Evolutionary conservation across 2,329 filamentous ascomycete genomes (phyloP).

Genomic region (Alternaria sp.): DNA sequence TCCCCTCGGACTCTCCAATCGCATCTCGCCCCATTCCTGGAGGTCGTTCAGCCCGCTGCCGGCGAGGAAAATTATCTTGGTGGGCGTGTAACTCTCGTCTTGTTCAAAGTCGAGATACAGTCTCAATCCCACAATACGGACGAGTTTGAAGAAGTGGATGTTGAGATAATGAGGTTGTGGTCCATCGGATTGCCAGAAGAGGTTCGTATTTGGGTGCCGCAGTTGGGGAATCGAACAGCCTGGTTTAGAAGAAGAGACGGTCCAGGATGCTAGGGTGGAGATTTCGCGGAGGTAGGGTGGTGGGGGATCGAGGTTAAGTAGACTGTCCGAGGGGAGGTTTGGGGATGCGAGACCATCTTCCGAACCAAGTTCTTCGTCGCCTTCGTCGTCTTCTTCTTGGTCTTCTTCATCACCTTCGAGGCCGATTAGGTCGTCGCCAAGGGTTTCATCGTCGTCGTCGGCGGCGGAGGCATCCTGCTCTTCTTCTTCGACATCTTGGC

Average conservation of each 20-base stretch:
- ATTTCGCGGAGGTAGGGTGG: conserved; percentile 74
- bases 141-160: conserved; percentile 84
- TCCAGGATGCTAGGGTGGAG: conserved; percentile 82
- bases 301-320: conserved; percentile 39
- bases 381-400: conserved; percentile 20
- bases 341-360: conserved; percentile 26
- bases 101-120: conserved; percentile 89
- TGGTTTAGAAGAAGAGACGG: conserved; percentile 80
- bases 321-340: conserved; percentile 13
- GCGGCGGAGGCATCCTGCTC: neutral
- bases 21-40: conserved; percentile 83
- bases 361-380: conserved; percentile 58
- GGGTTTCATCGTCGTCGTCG: conserved; percentile 18
- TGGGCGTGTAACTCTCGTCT: conserved; percentile 97
- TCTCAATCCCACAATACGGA: conserved; percentile 78
- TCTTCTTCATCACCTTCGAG: conserved; percentile 51
- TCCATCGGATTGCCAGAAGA: conserved; percentile 87
- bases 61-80: conserved; percentile 85
- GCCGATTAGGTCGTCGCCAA: conserved; percentile 32
- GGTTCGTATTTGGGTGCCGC: conserved; percentile 72
- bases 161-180: conserved; percentile 83
- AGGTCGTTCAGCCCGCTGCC: conserved; percentile 92
- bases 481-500: conserved; percentile 20
- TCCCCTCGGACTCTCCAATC: conserved; percentile 78
- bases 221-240: conserved; percentile 80